Evolutionary conservation across 148 eudicot species (phyloP).

Genomic region (Mesembryanthemum crystallinum): DNA sequence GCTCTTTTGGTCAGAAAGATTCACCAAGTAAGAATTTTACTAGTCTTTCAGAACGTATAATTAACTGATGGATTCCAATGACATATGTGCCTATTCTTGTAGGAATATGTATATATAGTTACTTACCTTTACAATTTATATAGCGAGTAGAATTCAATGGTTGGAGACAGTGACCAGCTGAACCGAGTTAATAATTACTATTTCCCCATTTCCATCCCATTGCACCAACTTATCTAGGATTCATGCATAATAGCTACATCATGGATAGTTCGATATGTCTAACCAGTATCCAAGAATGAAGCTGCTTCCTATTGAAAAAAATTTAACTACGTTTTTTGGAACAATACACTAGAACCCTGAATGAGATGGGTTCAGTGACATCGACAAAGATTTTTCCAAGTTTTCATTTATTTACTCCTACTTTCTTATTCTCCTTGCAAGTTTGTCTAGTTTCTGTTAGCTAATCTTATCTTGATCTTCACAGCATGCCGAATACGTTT

Average conservation of each 20-base stretch:
- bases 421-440: background rate
- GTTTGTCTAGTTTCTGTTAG: background rate
- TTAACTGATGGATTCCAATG: background rate
- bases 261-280: background rate
- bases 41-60: background rate
- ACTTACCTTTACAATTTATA: background rate
- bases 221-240: background rate
- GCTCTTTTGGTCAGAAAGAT: slow-evolving; percentile 16
- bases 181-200: background rate
- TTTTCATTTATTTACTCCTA: background rate
- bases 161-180: background rate
- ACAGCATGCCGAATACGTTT: slow-evolving; percentile 46
- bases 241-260: background rate
- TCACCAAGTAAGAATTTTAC: slow-evolving; percentile 35
- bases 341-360: background rate
- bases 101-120: background rate
- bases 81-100: background rate
- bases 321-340: background rate
- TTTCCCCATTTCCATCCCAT: background rate
- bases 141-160: background rate
- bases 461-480: slow-evolving; percentile 10
- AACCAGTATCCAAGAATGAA: background rate
- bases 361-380: background rate
- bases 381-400: background rate
- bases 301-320: background rate